These are phyloP conservation scores for Babesia divergens DNA, from an alignment of 169 alveolate species.

Conservation along the genomic window DNA sequence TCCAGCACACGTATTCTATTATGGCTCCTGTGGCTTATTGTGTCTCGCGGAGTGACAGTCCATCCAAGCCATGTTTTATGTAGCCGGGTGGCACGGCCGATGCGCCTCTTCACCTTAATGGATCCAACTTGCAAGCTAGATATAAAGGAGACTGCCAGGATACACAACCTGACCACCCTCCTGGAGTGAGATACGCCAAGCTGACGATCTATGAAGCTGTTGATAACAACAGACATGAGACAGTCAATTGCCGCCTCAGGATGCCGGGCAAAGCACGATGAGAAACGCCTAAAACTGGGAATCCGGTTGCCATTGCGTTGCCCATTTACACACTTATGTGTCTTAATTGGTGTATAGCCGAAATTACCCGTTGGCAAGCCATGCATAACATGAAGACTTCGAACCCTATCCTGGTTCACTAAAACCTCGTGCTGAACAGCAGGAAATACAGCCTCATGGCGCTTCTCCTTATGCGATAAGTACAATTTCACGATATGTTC, in stretches of 20 bases:
- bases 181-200: background rate
- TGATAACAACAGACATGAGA: background rate
- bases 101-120: background rate
- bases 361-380: background rate
- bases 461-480: background rate
- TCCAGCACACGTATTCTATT: background rate
- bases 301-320: too few species aligned
- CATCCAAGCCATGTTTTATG: background rate
- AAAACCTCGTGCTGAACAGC: background rate
- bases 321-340: too few species aligned
- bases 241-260: constrained; percentile 5
- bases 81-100: background rate
- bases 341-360: background rate
- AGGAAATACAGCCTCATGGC: background rate
- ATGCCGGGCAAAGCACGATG: background rate
- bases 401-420: background rate
- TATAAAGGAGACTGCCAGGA: background rate
- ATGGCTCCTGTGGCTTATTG: background rate
- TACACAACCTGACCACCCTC: background rate
- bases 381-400: background rate
- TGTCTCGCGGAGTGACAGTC: background rate
- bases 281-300: background rate
- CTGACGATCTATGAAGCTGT: background rate
- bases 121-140: background rate
- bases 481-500: constrained; percentile 1